These are phyloP conservation scores for Teratosphaeria zuluensis DNA, from an alignment of 2,329 filamentous ascomycete genomes.

Conservation along the genomic window DNA sequence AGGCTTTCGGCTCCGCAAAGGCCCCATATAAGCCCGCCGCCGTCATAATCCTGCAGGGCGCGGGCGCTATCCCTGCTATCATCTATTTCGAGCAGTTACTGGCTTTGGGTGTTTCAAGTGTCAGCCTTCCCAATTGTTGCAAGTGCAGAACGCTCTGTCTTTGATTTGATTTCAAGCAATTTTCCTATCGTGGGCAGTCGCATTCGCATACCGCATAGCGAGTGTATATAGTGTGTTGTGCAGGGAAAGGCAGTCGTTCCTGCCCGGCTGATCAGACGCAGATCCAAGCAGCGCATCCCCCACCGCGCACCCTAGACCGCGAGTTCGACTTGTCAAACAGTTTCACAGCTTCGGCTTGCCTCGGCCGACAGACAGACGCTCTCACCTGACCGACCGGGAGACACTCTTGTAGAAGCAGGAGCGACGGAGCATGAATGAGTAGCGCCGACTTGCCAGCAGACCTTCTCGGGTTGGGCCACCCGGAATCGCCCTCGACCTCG, in stretches of 20 bases:
- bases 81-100: too few species aligned
- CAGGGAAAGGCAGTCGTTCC: not conserved
- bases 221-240: not conserved
- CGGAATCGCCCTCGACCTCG: slow-evolving; percentile 1
- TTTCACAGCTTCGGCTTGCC: not conserved
- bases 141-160: not conserved
- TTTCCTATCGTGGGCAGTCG: not conserved
- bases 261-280: not conserved
- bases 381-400: not conserved
- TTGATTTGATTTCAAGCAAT: not conserved
- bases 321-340: not conserved
- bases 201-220: not conserved
- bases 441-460: slow-evolving; percentile 2
- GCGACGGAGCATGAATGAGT: not conserved
- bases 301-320: too few species aligned
- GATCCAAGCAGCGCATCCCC: not conserved
- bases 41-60: not conserved
- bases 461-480: slow-evolving; percentile 7
- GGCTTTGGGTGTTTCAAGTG: not conserved
- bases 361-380: not conserved
- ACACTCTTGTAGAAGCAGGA: not conserved
- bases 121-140: not conserved
- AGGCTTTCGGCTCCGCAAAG: not conserved
- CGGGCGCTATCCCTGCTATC: not conserved
- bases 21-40: not conserved